phyloP scores from a whole-genome alignment of 495 filamentous ascomycete genomes.

The Pseudoneurospora amorphoporcata region DNA sequence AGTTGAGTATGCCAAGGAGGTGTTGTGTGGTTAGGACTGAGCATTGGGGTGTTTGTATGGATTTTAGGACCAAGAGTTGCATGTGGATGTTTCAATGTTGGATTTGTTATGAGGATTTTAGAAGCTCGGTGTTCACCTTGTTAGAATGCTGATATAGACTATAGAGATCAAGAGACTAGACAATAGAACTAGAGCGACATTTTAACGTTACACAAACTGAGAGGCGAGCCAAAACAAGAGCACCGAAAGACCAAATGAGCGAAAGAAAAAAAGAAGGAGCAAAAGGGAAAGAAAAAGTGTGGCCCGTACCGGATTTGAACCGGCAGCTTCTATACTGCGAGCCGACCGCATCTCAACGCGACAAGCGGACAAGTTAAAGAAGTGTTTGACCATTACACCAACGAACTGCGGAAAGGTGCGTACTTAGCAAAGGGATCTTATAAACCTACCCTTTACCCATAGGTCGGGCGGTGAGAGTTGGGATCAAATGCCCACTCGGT shows the following conservation, averaged over 20 bases:
- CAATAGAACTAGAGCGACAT: not conserved
- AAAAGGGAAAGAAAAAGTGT: not conserved
- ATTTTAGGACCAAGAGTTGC: not conserved
- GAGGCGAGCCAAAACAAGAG: not conserved
- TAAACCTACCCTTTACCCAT: not conserved
- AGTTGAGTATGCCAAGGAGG: constrained; percentile 20
- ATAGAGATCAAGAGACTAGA: not conserved
- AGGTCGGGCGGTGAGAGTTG: not conserved
- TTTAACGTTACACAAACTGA: not conserved
- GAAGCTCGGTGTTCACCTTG: not conserved
- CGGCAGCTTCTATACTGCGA: not conserved
- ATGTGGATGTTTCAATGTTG: not conserved
- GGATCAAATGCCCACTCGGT: not conserved
- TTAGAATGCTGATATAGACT: not conserved
- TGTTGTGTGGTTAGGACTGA: not conserved
- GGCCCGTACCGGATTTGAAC: not conserved
- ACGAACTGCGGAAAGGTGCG: not conserved
- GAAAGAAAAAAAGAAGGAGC: not conserved
- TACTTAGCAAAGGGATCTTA: not conserved
- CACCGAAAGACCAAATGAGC: not conserved
- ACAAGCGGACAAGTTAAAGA: not conserved
- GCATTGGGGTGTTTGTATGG: not conserved
- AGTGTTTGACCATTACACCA: not conserved
- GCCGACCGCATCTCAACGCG: not conserved
- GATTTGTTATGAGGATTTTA: not conserved